These are phyloP conservation scores for Whalleya microplaca DNA, from an alignment of 2,329 filamentous ascomycete species.

Conservation along the genomic window DNA sequence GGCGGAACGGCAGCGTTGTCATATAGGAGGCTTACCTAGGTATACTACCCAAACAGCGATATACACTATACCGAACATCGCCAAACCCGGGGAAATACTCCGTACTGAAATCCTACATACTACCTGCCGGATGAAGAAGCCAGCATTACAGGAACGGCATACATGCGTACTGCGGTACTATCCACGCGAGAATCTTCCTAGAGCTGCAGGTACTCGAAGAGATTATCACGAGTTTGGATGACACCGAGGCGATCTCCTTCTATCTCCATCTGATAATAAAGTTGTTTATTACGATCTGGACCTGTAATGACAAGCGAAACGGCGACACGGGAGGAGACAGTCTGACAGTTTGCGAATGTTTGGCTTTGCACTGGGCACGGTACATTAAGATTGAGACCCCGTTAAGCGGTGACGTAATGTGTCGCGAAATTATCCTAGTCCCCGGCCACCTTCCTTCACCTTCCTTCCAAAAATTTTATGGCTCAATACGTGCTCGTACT, in stretches of 20 bases:
- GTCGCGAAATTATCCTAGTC: constrained; percentile 26
- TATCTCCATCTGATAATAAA: background rate
- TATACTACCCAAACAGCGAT: too few species aligned
- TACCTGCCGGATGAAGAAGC: constrained; percentile 1
- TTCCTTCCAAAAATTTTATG: constrained; percentile 23
- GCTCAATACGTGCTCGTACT: constrained; percentile 7
- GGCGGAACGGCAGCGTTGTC: too few species aligned
- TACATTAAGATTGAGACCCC: constrained; percentile 21
- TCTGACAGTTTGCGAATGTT: constrained; percentile 21
- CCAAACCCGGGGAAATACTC: background rate
- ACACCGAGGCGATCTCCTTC: background rate
- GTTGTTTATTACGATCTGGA: background rate
- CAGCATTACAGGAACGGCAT: constrained; percentile 2
- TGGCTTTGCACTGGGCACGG: constrained; percentile 27
- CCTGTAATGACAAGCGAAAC: background rate
- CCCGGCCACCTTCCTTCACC: constrained; percentile 21
- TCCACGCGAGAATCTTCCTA: background rate
- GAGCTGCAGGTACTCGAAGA: background rate
- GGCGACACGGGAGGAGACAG: too few species aligned
- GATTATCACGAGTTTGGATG: background rate
- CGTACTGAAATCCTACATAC: constrained; percentile 6
- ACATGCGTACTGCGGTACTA: too few species aligned
- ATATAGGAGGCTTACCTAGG: constrained; percentile 4
- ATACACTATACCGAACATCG: constrained; percentile 1
- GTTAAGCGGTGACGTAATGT: constrained; percentile 36